Conservation (phyloP, 176 grass and related monocot genomes). For the Guadua angustifolia region DNA sequence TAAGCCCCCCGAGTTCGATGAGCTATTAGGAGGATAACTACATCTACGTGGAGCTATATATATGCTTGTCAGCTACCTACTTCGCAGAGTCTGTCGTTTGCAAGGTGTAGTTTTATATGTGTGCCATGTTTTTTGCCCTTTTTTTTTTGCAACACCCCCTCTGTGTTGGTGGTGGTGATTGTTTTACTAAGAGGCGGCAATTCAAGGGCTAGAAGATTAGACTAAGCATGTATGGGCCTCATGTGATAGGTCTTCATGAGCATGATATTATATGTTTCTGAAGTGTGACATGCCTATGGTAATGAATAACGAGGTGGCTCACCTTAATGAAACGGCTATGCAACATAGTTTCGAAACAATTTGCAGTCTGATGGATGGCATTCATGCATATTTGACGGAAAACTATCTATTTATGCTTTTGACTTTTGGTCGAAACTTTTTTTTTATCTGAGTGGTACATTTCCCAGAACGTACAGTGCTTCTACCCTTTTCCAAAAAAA, state of each 20-base stretch:
- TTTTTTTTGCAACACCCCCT: conserved; percentile 21
- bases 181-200: neutral
- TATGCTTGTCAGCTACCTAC: neutral
- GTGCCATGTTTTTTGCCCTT: neutral
- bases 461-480: neutral
- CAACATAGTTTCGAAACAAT: neutral
- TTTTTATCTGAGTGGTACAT: neutral
- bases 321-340: neutral
- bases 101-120: neutral
- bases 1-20: conserved; percentile 33
- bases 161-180: neutral
- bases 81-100: neutral
- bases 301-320: conserved; percentile 45
- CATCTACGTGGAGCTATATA: too few species aligned
- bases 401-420: neutral
- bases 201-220: neutral
- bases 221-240: neutral
- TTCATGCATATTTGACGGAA: neutral
- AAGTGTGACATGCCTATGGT: neutral
- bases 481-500: neutral
- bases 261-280: neutral
- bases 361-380: neutral
- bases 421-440: neutral
- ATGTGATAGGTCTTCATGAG: neutral
- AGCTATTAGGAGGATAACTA: conserved; percentile 15